phyloP scores from a whole-genome alignment of 1,139 yeast species.

The Geotrichum armillariae region DNA sequence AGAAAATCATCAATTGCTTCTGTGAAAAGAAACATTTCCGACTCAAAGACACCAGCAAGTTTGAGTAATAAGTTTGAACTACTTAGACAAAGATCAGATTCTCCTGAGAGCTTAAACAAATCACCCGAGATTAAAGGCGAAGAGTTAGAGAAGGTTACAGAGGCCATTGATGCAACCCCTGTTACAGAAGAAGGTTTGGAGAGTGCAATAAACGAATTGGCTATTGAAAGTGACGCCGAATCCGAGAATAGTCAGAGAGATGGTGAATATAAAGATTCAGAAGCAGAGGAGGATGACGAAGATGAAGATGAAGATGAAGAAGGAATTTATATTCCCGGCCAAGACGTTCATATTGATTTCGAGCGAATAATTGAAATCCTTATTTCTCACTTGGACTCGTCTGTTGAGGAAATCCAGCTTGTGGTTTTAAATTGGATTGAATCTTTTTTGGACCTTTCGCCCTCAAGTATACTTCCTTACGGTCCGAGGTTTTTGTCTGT shows the following conservation, averaged over 20 bases:
- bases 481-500: slow-evolving; percentile 59
- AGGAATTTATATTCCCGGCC: slow-evolving; percentile 75
- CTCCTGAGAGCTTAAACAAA: background rate
- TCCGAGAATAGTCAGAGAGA: background rate
- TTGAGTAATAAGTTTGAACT: background rate
- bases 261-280: slow-evolving; percentile 24
- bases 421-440: slow-evolving; percentile 85
- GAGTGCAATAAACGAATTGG: background rate
- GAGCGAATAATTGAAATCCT: slow-evolving; percentile 78
- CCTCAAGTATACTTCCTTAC: slow-evolving; percentile 69
- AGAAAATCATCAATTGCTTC: slow-evolving; percentile 3
- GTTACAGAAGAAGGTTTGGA: background rate
- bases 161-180: background rate
- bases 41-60: background rate
- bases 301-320: slow-evolving; percentile 43
- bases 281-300: slow-evolving; percentile 31
- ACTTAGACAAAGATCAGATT: background rate
- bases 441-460: slow-evolving; percentile 70
- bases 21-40: background rate
- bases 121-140: background rate
- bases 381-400: slow-evolving; percentile 71
- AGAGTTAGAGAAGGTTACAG: background rate
- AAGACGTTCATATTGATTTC: slow-evolving; percentile 80
- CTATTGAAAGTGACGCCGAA: slow-evolving; percentile 3
- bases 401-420: slow-evolving; percentile 75